phyloP scores from a whole-genome alignment of 768 basidiomycete species.

The Auriscalpium vulgare region DNA sequence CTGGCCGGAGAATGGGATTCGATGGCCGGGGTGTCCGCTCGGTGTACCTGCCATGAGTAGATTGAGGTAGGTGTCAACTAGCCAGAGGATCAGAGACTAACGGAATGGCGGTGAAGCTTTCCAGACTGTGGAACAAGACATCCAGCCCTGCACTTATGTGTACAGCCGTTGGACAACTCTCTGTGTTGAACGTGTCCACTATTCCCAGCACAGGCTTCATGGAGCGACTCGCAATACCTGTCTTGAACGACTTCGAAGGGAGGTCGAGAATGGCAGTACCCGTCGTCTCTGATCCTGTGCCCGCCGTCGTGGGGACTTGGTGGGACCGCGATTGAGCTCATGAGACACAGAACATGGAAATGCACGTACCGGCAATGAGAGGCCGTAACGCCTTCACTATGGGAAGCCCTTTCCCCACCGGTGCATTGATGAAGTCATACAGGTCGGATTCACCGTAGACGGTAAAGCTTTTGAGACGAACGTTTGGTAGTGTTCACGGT shows the following conservation, averaged over 20 bases:
- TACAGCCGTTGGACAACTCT: conserved; percentile 83
- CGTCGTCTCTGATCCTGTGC: conserved; percentile 92
- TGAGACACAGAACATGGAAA: background rate
- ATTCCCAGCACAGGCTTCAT: conserved; percentile 79
- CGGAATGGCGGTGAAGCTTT: conserved; percentile 93
- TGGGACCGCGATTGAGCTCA: background rate
- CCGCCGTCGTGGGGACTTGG: conserved; percentile 64
- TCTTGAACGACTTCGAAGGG: conserved; percentile 89
- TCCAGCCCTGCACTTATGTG: conserved; percentile 95
- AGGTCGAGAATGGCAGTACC: conserved; percentile 93
- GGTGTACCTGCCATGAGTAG: conserved; percentile 50
- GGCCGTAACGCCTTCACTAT: conserved; percentile 69
- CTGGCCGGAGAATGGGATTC: conserved; percentile 86
- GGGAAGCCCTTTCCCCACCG: conserved; percentile 86
- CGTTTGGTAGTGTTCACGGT: background rate
- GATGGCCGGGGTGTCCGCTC: conserved; percentile 83
- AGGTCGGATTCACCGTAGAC: conserved; percentile 90
- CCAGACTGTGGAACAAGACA: conserved; percentile 92
- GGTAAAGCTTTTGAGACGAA: conserved; percentile 49
- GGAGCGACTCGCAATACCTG: conserved; percentile 89
- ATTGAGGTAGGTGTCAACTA: conserved; percentile 1
- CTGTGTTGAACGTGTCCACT: conserved; percentile 86
- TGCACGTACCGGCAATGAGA: conserved; percentile 62
- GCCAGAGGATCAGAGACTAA: conserved; percentile 29
- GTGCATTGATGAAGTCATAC: conserved; percentile 96